A percentile compares a stretch with the other conserved stretches of the same genome.
These are phyloP conservation scores for Sporothrix curviconia DNA, from an alignment of 2,329 filamentous ascomycete species.

Conservation along the genomic window DNA sequence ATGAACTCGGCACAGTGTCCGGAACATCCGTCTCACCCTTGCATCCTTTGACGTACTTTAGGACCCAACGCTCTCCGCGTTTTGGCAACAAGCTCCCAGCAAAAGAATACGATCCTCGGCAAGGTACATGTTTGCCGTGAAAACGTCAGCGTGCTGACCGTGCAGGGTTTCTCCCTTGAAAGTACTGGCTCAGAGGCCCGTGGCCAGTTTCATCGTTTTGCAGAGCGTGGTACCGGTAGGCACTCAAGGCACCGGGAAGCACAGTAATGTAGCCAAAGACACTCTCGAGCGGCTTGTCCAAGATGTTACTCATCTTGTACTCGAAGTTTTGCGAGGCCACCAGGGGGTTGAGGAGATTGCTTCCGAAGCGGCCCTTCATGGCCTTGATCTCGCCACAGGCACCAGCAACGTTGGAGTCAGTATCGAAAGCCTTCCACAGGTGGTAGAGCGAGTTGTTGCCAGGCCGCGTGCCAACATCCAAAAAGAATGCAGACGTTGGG, in stretches of 20 bases:
- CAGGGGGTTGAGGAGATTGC: conserved; percentile 84
- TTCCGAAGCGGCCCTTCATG: conserved; percentile 79
- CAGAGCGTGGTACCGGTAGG: conserved; percentile 87
- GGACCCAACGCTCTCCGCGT: conserved; percentile 86
- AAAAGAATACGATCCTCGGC: conserved; percentile 98
- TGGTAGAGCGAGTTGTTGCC: conserved; percentile 90
- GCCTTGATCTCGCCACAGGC: conserved; percentile 98
- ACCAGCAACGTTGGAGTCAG: conserved; percentile 92
- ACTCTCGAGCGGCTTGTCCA: conserved; percentile 95
- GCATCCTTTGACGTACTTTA: conserved; percentile 96
- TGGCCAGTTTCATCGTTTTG: conserved; percentile 95
- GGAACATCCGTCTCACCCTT: conserved; percentile 97
- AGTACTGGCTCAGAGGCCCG: conserved; percentile 93
- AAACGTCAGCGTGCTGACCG: conserved; percentile 85
- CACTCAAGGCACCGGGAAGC: conserved; percentile 94
- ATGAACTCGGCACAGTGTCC: conserved; percentile 94
- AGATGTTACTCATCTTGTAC: conserved; percentile 99
- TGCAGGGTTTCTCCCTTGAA: conserved; percentile 95
- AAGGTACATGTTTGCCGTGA: conserved; percentile 98
- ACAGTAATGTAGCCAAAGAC: conserved; percentile 98
- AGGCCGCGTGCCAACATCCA: conserved; percentile 93
- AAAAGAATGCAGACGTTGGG: conserved; percentile 88
- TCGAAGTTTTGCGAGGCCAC: conserved; percentile 98
- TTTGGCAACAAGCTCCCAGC: conserved; percentile 97
- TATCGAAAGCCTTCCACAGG: conserved; percentile 97